Evolutionary conservation across 805 yeast genomes (phyloP).

Genomic region (Teunomyces stri): DNA sequence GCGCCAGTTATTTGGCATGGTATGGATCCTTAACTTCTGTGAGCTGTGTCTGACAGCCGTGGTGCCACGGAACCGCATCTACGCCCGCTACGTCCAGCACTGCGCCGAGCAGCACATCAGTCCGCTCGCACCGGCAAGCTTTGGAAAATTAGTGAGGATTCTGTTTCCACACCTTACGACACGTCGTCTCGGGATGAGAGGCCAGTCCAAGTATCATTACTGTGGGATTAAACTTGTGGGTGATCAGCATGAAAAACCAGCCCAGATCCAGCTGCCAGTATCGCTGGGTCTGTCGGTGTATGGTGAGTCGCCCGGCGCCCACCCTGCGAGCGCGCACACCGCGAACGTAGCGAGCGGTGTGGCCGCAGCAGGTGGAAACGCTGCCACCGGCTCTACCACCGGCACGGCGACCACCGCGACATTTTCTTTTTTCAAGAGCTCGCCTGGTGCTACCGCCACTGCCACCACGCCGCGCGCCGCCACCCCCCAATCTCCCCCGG

Average conservation of each 20-base stretch:
- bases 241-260: constrained; percentile 15
- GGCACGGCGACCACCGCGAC: too few species aligned
- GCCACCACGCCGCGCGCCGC: constrained; percentile 10
- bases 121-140: constrained; percentile 72
- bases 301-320: neutral
- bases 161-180: constrained; percentile 67
- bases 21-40: constrained; percentile 75
- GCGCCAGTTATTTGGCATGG: constrained; percentile 77
- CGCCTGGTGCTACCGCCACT: neutral
- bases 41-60: constrained; percentile 42
- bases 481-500: constrained; percentile 17
- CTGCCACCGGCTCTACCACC: too few species aligned
- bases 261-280: neutral
- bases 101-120: constrained; percentile 43
- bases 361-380: too few species aligned
- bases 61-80: constrained; percentile 42
- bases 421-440: too few species aligned
- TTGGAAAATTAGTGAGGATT: constrained; percentile 60
- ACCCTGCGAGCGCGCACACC: constrained; percentile 9
- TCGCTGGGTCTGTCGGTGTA: neutral
- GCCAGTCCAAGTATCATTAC: constrained; percentile 81
- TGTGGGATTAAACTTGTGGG: constrained; percentile 61
- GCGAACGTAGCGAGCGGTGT: neutral
- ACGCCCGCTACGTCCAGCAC: constrained; percentile 39
- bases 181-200: constrained; percentile 77